Base-by-base conservation (phyloP, 306 rosid genomes). In the Malus orientalis region DNA sequence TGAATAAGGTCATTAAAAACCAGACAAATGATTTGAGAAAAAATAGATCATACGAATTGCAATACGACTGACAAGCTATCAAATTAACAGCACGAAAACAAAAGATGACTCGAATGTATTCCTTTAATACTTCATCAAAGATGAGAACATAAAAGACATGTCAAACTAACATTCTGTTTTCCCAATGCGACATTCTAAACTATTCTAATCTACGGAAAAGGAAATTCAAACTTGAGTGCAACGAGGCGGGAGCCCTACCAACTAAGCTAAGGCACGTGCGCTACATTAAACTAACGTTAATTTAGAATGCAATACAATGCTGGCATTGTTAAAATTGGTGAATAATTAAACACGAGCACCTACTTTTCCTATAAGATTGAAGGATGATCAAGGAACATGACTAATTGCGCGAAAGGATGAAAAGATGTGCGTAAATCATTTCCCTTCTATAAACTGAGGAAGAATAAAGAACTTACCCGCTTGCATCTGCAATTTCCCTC, bases 401-500 rank as follows among this genome's bases (percentile, higher is more conserved):
- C 20, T 15, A 15, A 15, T 49, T 49, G 55, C 6, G 55, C 55
- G 20, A 49, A 15, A 5, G 55, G 55, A 15, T 18, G 15, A 49
- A 49, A 49, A 49, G 54, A 49, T 15, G 20, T 2, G 55, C 55
- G 55, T 0, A 49, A 49, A 49, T 49, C 55, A 18, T 49, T 15
- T 15, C 18, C 55, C 55, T 51, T 13, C 22, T 23, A 57, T 19
- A 67, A 40, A 51, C 47, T 53, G 67, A 33, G 11, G 29, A 66
- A 83, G 59, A 74, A 73, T 62, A 5, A 85, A 20, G 67, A 5
- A 66, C 79, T 78, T 77, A 94, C 98, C 98, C 97, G 74, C 93
- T 94, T 6, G 93, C 87, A 86, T 91, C 96, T 1, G 87, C 83
- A 81, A 93, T 87, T 74, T 83, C 91, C 66, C 97, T 85, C 11